These are phyloP conservation scores for Lignosus rhinocerotis DNA, from an alignment of 1,284 basidiomycete genomes.

Conservation along the genomic window DNA sequence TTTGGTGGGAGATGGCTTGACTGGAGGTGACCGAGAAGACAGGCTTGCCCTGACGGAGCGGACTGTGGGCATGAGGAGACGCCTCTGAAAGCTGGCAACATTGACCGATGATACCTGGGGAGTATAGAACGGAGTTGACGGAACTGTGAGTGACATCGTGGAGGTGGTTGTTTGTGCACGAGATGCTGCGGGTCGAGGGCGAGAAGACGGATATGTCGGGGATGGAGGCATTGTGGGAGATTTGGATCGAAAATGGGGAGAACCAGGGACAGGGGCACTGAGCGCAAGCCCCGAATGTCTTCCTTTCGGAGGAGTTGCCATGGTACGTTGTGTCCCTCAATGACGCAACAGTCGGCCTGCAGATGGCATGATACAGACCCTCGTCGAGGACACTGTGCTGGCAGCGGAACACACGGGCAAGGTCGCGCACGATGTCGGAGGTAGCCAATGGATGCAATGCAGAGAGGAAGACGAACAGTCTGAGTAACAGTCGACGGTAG, in stretches of 20 bases:
- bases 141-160: slow-evolving; percentile 12
- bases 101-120: slow-evolving; percentile 22
- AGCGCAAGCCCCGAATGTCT: slow-evolving; percentile 6
- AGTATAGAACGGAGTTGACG: slow-evolving; percentile 21
- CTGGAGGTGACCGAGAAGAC: slow-evolving; percentile 17
- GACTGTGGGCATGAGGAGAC: slow-evolving; percentile 34
- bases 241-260: slow-evolving; percentile 16
- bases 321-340: slow-evolving; percentile 3
- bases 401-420: background rate
- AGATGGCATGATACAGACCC: background rate
- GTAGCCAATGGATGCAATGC: background rate
- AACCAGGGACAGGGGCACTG: slow-evolving; percentile 6
- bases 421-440: background rate
- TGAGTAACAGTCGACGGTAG: background rate
- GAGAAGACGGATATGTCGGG: slow-evolving; percentile 15
- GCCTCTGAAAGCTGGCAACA: slow-evolving; percentile 4
- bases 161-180: slow-evolving; percentile 15
- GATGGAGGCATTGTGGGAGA: slow-evolving; percentile 17
- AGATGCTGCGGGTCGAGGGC: slow-evolving; percentile 8
- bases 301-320: slow-evolving; percentile 15
- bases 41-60: slow-evolving; percentile 15
- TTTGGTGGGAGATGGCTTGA: slow-evolving; percentile 27
- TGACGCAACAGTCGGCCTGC: background rate
- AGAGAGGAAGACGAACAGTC: background rate
- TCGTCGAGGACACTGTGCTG: background rate